phyloP scores from a whole-genome alignment of 139 green algal species.

The Bryopsis sp. region DNA sequence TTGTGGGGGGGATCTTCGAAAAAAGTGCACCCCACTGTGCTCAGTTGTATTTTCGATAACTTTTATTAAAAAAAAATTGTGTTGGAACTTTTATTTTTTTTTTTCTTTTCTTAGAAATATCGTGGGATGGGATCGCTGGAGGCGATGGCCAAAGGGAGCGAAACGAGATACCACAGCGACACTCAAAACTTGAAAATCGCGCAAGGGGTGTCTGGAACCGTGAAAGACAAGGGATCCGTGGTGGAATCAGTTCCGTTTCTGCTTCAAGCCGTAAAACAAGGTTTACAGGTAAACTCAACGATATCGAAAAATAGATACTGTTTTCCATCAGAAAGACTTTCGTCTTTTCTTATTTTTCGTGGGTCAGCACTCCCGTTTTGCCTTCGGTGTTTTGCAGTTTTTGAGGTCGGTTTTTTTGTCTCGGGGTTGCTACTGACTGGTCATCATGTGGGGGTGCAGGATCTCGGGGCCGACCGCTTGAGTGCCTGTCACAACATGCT shows the following conservation, averaged over 20 bases:
- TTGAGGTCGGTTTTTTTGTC: too few species aligned
- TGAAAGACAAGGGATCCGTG: slow-evolving; percentile 83
- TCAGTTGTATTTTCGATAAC: too few species aligned
- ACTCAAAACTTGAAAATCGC: slow-evolving; percentile 91
- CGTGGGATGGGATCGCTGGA: slow-evolving; percentile 94
- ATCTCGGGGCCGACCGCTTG: background rate
- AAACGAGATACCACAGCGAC: slow-evolving; percentile 85
- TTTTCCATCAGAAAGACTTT: background rate
- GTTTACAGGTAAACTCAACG: slow-evolving; percentile 62
- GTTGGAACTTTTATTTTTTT: background rate
- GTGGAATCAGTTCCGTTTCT: slow-evolving; percentile 68
- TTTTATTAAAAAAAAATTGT: background rate
- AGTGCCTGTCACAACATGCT: background rate
- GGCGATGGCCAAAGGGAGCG: slow-evolving; percentile 91
- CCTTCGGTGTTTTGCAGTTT: too few species aligned
- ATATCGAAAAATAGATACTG: background rate
- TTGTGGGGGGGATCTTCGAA: too few species aligned
- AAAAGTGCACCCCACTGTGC: too few species aligned
- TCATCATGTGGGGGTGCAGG: background rate
- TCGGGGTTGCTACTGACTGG: too few species aligned
- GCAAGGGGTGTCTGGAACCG: slow-evolving; percentile 89
- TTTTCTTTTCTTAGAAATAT: slow-evolving; percentile 55
- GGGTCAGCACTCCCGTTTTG: too few species aligned
- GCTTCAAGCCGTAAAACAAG: slow-evolving; percentile 81
- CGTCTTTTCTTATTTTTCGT: too few species aligned